These are phyloP conservation scores for Candida gigantensis DNA, from an alignment of 1,139 yeast genomes.

Conservation along the genomic window DNA sequence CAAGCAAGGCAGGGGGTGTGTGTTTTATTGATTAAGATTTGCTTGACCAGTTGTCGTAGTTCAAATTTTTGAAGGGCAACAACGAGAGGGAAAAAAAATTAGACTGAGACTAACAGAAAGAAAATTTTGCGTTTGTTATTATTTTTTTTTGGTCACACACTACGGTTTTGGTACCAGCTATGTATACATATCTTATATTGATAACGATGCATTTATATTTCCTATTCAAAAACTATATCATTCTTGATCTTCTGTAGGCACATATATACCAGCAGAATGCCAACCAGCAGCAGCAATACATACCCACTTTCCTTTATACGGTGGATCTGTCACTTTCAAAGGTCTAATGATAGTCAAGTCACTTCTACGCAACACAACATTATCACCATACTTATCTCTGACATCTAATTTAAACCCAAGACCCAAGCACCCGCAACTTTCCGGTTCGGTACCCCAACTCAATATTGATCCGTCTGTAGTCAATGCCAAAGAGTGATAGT, in stretches of 20 bases:
- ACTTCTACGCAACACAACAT: conserved; percentile 25
- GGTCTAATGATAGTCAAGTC: conserved; percentile 50
- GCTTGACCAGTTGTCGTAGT: too few relatives aligned
- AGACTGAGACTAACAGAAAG: neutral
- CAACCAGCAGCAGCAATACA: conserved; percentile 76
- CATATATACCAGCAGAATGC: conserved; percentile 64
- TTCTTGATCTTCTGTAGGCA: conserved; percentile 15
- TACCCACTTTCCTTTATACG: conserved; percentile 41
- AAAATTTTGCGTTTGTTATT: too few relatives aligned
- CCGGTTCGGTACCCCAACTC: conserved; percentile 72
- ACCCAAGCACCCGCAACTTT: conserved; percentile 70
- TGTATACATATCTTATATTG: neutral
- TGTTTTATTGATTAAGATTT: too few relatives aligned
- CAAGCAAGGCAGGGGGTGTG: too few relatives aligned
- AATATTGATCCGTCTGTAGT: conserved; percentile 59
- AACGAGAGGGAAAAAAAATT: neutral
- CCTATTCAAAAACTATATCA: too few relatives aligned
- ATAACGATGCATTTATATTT: too few relatives aligned
- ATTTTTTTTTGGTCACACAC: too few relatives aligned
- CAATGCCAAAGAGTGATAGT: conserved; percentile 69
- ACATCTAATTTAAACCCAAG: conserved; percentile 47
- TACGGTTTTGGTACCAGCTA: too few relatives aligned
- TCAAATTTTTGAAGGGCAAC: conserved; percentile 2
- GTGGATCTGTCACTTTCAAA: conserved; percentile 31
- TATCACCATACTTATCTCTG: conserved; percentile 8